Percentiles rank a stretch among this genome's conserved stretches.
These are phyloP conservation scores for Aspergillus luchuensis DNA, from an alignment of 2,329 filamentous ascomycete species.

Conservation along the genomic window DNA sequence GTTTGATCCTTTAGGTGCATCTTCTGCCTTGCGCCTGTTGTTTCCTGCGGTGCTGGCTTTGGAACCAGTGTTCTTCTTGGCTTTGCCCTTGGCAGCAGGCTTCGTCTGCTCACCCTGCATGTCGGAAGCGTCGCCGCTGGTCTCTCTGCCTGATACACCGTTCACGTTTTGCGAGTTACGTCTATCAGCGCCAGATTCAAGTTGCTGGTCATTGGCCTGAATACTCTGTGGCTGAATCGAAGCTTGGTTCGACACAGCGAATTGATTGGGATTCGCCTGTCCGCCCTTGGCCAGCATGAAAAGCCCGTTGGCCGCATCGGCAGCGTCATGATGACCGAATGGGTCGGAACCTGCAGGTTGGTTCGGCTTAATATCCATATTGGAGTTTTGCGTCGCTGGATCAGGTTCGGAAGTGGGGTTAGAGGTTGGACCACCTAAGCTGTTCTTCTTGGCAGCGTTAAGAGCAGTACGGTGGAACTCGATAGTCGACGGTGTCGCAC, in stretches of 20 bases:
- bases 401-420: conserved; percentile 45
- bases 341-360: conserved; percentile 60
- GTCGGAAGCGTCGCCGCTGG: conserved; percentile 71
- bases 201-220: conserved; percentile 57
- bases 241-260: conserved; percentile 52
- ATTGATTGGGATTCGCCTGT: conserved; percentile 60
- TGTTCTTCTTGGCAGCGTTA: conserved; percentile 68
- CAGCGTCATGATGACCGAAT: conserved; percentile 84
- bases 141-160: conserved; percentile 63
- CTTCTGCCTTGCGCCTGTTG: conserved; percentile 77
- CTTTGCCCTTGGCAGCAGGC: conserved; percentile 65
- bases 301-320: conserved; percentile 91
- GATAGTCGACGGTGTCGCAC: conserved; percentile 83
- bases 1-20: conserved; percentile 67
- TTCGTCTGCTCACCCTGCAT: conserved; percentile 69
- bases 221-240: conserved; percentile 53
- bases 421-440: conserved; percentile 46
- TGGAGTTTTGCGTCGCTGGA: conserved; percentile 39
- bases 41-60: conserved; percentile 55
- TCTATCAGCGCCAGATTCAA: conserved; percentile 41
- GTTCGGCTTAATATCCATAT: conserved; percentile 46
- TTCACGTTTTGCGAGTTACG: conserved; percentile 46
- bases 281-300: conserved; percentile 77
- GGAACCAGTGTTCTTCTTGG: conserved; percentile 63
- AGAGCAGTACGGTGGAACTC: conserved; percentile 95